A percentile compares a stretch with the other conserved stretches of the same genome.
phyloP scores from a whole-genome alignment of 1,284 basidiomycete species.

The Uromyces viciae-fabae region DNA sequence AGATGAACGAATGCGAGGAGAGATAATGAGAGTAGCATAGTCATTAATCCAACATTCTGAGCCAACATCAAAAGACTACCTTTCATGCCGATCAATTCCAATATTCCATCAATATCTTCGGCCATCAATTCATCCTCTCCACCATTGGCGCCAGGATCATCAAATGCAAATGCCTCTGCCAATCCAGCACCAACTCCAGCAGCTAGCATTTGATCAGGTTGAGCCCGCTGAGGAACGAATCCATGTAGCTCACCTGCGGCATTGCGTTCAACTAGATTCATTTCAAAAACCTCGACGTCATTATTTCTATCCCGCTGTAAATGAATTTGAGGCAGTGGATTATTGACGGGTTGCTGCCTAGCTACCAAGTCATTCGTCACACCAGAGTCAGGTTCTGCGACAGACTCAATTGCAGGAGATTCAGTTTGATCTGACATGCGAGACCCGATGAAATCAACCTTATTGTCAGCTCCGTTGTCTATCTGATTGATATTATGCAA shows the following conservation, averaged over 20 bases:
- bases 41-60: constrained; percentile 45
- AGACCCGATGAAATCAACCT: background rate
- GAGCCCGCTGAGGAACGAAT: background rate
- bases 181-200: background rate
- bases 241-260: constrained; percentile 1
- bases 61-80: constrained; percentile 43
- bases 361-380: background rate
- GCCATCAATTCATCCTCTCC: constrained; percentile 43
- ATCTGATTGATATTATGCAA: background rate
- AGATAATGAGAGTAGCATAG: constrained; percentile 36
- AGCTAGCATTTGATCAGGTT: no score
- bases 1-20: constrained; percentile 45
- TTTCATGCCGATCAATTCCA: constrained; percentile 44
- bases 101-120: constrained; percentile 42
- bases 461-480: background rate
- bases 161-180: background rate
- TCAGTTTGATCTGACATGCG: background rate
- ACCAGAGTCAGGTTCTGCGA: background rate
- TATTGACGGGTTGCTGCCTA: background rate
- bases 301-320: background rate
- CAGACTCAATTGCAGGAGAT: background rate
- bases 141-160: constrained; percentile 14
- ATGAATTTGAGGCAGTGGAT: background rate
- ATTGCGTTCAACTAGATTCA: background rate
- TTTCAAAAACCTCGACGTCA: no score